Conservation (phyloP, 2,329 filamentous ascomycete species). For the Phyllosticta capitalensis region DNA sequence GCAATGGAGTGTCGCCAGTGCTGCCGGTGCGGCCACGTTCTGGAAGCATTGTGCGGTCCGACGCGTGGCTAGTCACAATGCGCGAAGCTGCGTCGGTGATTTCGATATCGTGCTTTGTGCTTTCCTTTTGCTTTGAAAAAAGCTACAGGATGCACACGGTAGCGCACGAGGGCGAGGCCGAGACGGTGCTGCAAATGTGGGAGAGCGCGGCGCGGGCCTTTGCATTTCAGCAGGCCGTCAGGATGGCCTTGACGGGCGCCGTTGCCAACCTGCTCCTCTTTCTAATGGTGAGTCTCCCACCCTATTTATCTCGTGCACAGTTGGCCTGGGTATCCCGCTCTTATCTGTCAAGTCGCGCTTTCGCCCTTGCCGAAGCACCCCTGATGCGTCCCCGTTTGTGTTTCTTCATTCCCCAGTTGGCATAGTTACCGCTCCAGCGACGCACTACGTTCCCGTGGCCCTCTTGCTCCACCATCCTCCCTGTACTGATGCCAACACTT, state of each 20-base stretch:
- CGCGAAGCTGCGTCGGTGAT: conserved; percentile 4
- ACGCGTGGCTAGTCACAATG: conserved; percentile 9
- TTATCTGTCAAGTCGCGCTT: conserved; percentile 5
- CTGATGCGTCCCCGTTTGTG: background rate
- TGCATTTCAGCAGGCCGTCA: conserved; percentile 5
- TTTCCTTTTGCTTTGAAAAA: conserved; percentile 8
- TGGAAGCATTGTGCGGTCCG: conserved; percentile 1
- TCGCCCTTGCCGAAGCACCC: background rate
- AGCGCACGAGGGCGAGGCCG: background rate
- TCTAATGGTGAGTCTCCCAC: conserved; percentile 7
- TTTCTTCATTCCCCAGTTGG: background rate
- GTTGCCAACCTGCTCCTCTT: conserved; percentile 8
- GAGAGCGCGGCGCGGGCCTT: conserved; percentile 5
- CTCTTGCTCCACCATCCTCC: background rate
- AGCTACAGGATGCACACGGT: conserved; percentile 7
- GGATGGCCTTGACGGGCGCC: background rate
- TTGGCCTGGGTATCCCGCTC: background rate
- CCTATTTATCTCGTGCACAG: background rate
- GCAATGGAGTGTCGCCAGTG: conserved; percentile 5
- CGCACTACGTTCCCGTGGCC: background rate
- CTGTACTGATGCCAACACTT: background rate
- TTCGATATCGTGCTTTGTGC: conserved; percentile 3
- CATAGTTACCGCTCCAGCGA: background rate
- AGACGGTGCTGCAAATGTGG: conserved; percentile 3
- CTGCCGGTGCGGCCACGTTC: conserved; percentile 5